Evolutionary conservation across 225 moss, liverwort and hornwort genomes (phyloP), one percentile per base, ranked within the genome.

Genomic region (Marchantia polymorpha): DNA sequence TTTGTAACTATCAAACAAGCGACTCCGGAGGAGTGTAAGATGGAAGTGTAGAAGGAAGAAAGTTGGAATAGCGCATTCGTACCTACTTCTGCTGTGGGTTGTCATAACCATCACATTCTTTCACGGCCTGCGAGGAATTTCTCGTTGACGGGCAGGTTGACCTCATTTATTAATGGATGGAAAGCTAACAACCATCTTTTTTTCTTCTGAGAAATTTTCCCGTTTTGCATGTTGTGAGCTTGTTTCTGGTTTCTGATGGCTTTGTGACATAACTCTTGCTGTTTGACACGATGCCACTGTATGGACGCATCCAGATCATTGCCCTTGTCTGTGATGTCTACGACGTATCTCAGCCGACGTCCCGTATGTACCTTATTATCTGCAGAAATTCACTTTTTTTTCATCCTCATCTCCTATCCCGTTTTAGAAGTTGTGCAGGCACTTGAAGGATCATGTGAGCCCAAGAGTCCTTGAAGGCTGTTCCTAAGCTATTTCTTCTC

Each of bases 1-100:
- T 96, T 96, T 83, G 88, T 89, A 30, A 92, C 90, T 64, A 90
- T 94, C 68, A 96, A 94, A 77, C 64, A 52, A 3, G 52, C 26
- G 39, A 59, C 15, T 26, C 7, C 25, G 46, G 31, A 46, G 0
- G 46, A 46, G 39, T 69, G 12, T 39, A 19, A 19, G 31, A 17
- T 69, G 69, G 48, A 69, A 17, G 16, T 22, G 47, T 31, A 48
- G 47, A 3, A 8, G 22, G 48, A 39, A 50, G 49, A 47, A 15
- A 39, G 10, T 22, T 48, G 22, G 70, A n/a, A 46, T 20, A 8
- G 48, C 12, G 64, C 0, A 29, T 0, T 65, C 11, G 9, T 65
- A 3, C 23, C 60, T 19, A 58, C 58, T 16, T 20, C 10, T 58
- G 58, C 13, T 15, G 58, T 5, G 58, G 17, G 0, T 58, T 58